Conservation (phyloP, 345 rosid species). For the Murraya koenigii region DNA sequence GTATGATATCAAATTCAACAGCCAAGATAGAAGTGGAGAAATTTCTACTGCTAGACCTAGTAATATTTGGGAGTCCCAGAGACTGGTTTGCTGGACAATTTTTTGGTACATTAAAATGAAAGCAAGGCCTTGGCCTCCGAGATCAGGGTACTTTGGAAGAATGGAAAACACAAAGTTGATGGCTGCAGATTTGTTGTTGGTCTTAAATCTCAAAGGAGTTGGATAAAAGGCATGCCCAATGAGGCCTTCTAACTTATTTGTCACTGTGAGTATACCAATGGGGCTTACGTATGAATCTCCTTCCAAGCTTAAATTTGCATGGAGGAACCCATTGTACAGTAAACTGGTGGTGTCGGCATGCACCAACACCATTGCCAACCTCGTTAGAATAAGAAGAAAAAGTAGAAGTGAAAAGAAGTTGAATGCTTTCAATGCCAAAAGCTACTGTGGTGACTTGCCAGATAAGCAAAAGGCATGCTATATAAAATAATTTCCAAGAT, state of each 20-base stretch:
- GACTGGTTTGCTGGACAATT: neutral
- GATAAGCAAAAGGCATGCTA: neutral
- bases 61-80: neutral
- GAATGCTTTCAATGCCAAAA: neutral
- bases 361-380: neutral
- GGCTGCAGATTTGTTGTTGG: neutral
- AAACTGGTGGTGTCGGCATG: neutral
- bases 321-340: neutral
- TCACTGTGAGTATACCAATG: neutral
- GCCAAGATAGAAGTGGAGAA: neutral
- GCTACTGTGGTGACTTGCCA: neutral
- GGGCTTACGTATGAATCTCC: neutral
- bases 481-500: neutral
- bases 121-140: slow-evolving; percentile 41
- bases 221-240: neutral
- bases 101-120: slow-evolving; percentile 28
- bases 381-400: neutral
- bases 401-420: neutral
- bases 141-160: slow-evolving; percentile 23
- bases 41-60: too few relatives aligned
- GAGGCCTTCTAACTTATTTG: neutral
- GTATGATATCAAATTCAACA: neutral
- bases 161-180: slow-evolving; percentile 37
- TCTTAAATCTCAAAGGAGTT: neutral
- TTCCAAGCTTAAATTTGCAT: neutral